Percentiles rank a stretch among this genome's conserved stretches.
These are phyloP conservation scores for Solanum aculeatissimum DNA, from an alignment of 305 asterid genomes.

Conservation along the genomic window DNA sequence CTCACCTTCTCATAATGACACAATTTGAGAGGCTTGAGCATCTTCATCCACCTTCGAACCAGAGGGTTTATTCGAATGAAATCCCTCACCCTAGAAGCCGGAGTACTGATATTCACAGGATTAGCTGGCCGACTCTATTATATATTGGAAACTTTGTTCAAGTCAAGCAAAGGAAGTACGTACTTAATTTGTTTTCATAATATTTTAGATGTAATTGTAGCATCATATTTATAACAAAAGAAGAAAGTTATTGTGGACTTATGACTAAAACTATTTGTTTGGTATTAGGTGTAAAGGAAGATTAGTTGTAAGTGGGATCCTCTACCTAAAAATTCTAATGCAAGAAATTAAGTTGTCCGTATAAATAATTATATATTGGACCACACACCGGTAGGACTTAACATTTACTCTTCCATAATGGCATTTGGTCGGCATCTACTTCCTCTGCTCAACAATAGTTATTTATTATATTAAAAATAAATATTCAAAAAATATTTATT, in stretches of 20 bases:
- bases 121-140: too few relatives aligned
- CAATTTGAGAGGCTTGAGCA: neutral
- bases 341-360: neutral
- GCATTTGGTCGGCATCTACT: neutral
- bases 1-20: conserved; percentile 21
- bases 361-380: neutral
- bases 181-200: neutral
- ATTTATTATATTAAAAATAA: too few relatives aligned
- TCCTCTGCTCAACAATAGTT: too few relatives aligned
- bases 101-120: too few relatives aligned
- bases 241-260: neutral
- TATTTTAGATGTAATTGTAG: neutral
- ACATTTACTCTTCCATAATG: neutral
- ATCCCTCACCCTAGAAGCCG: too few relatives aligned
- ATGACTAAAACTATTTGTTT: neutral
- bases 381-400: neutral
- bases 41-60: too few relatives aligned
- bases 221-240: conserved; percentile 4
- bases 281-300: neutral
- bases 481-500: too few relatives aligned
- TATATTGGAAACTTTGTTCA: neutral
- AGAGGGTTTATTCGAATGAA: too few relatives aligned
- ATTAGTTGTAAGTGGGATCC: neutral
- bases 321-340: neutral
- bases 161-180: neutral